Evolutionary conservation across 1,284 basidiomycete genomes (phyloP).

Genomic region (Trametes sp.): DNA sequence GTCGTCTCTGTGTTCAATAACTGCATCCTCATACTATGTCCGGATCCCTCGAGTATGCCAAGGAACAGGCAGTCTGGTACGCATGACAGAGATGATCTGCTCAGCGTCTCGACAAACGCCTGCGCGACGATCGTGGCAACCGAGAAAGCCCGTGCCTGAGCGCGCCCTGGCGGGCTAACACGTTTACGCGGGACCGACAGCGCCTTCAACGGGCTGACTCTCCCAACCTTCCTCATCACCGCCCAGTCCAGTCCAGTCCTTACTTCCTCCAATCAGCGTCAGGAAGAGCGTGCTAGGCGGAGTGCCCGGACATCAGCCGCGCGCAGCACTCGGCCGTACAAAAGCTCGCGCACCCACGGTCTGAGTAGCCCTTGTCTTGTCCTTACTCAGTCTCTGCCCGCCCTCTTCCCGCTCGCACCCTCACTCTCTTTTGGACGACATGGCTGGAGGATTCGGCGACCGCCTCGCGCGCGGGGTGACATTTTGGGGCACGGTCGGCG

Average conservation of each 20-base stretch:
- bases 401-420: conserved; percentile 1
- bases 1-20: too few relatives aligned
- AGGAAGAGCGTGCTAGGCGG: not conserved
- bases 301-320: conserved; percentile 6
- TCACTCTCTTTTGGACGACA: conserved; percentile 7
- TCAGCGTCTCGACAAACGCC: not conserved
- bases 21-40: not conserved
- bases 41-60: not conserved
- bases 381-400: conserved; percentile 10
- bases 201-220: not conserved
- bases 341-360: conserved; percentile 10
- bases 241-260: not conserved
- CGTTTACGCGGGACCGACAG: conserved; percentile 8
- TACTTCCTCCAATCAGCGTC: not conserved
- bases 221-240: not conserved
- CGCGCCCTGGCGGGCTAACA: conserved; percentile 5
- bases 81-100: not conserved
- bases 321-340: conserved; percentile 13
- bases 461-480: conserved; percentile 27
- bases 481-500: conserved; percentile 54
- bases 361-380: conserved; percentile 13
- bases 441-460: conserved; percentile 29
- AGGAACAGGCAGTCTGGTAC: not conserved
- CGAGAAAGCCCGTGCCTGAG: conserved; percentile 12
- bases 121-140: conserved; percentile 21